Evolutionary conservation across 1,284 basidiomycete species (phyloP).

Genomic region (Ganoderma resinaceum): DNA sequence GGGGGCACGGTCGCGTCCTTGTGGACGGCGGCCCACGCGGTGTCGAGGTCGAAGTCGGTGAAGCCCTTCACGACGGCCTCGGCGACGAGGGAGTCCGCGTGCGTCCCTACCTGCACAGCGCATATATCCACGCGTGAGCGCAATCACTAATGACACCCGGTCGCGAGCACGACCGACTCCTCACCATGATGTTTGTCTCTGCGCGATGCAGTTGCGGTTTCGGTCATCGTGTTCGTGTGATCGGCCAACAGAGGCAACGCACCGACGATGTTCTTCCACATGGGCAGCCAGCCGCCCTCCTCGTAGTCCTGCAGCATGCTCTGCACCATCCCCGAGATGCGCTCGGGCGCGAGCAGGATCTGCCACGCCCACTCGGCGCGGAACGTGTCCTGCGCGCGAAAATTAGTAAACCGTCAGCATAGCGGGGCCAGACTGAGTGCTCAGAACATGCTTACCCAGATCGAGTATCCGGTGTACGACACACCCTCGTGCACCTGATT

Average conservation of each 20-base stretch:
- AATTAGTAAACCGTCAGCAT: background rate
- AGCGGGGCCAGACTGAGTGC: background rate
- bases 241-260: background rate
- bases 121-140: background rate
- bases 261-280: slow-evolving; percentile 92
- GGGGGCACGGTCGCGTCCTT: slow-evolving; percentile 81
- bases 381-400: slow-evolving; percentile 78
- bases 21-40: slow-evolving; percentile 78
- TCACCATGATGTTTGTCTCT: slow-evolving; percentile 81
- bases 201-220: background rate
- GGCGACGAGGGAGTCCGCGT: slow-evolving; percentile 83
- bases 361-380: slow-evolving; percentile 83
- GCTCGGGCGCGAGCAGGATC: slow-evolving; percentile 78
- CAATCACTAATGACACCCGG: too few relatives aligned
- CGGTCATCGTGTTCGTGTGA: background rate
- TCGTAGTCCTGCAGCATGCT: slow-evolving; percentile 85
- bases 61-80: slow-evolving; percentile 78
- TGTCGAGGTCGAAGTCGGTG: slow-evolving; percentile 65
- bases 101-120: slow-evolving; percentile 68
- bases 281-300: slow-evolving; percentile 85
- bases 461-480: slow-evolving; percentile 85
- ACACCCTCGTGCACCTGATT: slow-evolving; percentile 64
- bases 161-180: too few relatives aligned
- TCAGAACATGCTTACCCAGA: slow-evolving; percentile 62
- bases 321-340: slow-evolving; percentile 76